Base-by-base conservation (phyloP, 257 asterid genomes). In the Sherardia arvensis region DNA sequence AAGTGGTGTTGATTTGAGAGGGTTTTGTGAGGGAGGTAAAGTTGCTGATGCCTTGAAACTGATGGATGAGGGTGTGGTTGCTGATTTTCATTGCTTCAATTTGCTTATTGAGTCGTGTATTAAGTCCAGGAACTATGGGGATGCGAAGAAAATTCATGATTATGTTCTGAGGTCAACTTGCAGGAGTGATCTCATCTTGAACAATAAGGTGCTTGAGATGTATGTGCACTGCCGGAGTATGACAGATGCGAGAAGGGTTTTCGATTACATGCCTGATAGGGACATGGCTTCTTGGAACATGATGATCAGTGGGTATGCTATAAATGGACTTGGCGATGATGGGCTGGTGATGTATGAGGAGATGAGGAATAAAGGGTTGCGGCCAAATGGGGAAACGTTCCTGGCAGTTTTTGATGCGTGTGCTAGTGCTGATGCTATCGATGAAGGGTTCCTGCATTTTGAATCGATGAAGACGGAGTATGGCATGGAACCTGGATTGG, bases 361-460 rank as follows among this genome's bases (percentile, higher is more conserved):
- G 71, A 87, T 89, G 96, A 83, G 91, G 80, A 79, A 69, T 54
- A 17, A 67, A 63, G 94, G 95, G 26, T 63, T 89, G 68, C 78
- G 66, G 34, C 95, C 87, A 3, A 84, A 66, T 8, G 87, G 69
- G 56, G 78, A 84, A 58, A 92, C 97, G 26, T 90, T 90, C 67
- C 85, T 90, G 59, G 87, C 89, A 68, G 90, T 90, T 66, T 78
- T 93, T 4, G 96, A 90, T 36, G 94, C 97, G 18, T 93, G 97
- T 74, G 97, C 92, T 53, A 85, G 85, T 61, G 96, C 92, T n/a
- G 99, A 93, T 65, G 97, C 96, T 2, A 72, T 92, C 6, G 99
- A 89, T 65, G 99, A 87, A 67, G 97, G 78, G 32, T 90, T 87
- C 67, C 33, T 90, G 69, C 95, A 93, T 79, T 93, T 93, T 21